Evolutionary conservation across 2,329 filamentous ascomycete genomes (phyloP), one percentile per base, ranked within the genome.

Genomic region (Aciculosporium take): DNA sequence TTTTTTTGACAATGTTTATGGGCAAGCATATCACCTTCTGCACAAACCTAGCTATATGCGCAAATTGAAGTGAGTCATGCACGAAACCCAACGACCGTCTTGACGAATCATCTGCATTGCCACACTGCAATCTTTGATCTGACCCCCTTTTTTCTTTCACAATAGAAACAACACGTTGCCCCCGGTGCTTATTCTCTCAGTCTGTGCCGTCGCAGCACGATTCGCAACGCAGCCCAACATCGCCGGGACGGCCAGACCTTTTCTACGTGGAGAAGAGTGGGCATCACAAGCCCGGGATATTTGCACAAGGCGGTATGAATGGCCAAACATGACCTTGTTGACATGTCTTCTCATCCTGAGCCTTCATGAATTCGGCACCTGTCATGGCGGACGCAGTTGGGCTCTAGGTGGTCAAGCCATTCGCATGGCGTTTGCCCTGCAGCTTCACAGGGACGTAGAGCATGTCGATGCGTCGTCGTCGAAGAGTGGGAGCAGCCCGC

Each of bases 41-140:
- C 91, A 98, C 62, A 96, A 95, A 57, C 89, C 91, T 29, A 96
- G 88, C 57, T 96, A 93, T 58, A 94, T 96, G 83, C 76, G 88
- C 45, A 86, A 86, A 53, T 60, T 91, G 41, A 76, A 70, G 79
- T 81, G 62, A 47, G 74, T 66, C 17, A n/a, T n/a, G n/a, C n/a
- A n/a, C n/a, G n/a, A n/a, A n/a, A n/a, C n/a, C n/a, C n/a, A n/a
- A n/a, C n/a, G n/a, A n/a, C n/a, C n/a, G n/a, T n/a, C n/a, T n/a
- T n/a, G n/a, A n/a, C n/a, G n/a, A n/a, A n/a, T n/a, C n/a, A n/a
- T 28, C 15, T 25, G n/a, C 8, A 7, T 18, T 23, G 1, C 27
- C 25, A 4, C 17, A 5, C 15, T 18, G 17, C 18, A 20, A 12
- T n/a, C n/a, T 17, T 37, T n/a, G 10, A 40, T 23, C 32, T 7